A percentile compares a stretch with the other conserved stretches of the same genome.
phyloP scores from a whole-genome alignment of 2,329 filamentous ascomycete species.

The Thielaviopsis ethacetica region DNA sequence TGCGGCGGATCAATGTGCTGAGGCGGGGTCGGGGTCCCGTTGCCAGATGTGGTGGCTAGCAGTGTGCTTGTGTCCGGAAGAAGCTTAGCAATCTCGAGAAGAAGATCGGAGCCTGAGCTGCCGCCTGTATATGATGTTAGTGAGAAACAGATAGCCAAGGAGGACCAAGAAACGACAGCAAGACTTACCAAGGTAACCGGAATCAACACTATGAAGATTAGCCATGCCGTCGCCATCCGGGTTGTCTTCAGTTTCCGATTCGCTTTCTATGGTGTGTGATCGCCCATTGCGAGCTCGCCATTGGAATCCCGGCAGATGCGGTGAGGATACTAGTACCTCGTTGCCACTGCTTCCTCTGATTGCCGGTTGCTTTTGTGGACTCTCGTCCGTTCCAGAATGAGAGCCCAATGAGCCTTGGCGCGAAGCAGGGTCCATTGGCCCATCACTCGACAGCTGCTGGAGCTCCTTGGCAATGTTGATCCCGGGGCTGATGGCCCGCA shows the following conservation, averaged over 20 bases:
- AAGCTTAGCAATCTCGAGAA: constrained; percentile 15
- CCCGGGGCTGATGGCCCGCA: constrained; percentile 17
- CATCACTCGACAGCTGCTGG: constrained; percentile 12
- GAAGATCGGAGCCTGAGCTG: constrained; percentile 17
- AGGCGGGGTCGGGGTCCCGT: not conserved
- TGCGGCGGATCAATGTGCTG: constrained; percentile 6
- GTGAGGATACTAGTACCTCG: not conserved
- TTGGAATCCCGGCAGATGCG: not conserved
- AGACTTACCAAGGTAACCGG: constrained; percentile 16
- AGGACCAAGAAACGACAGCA: not conserved
- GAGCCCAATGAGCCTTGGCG: not conserved
- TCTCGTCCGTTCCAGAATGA: not conserved
- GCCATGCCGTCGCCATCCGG: constrained; percentile 17
- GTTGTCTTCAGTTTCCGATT: constrained; percentile 6
- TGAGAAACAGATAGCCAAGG: not conserved
- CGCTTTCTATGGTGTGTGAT: not conserved
- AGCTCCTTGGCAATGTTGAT: constrained; percentile 17
- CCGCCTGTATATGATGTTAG: constrained; percentile 12
- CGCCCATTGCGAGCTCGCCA: not conserved
- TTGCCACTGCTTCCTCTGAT: not conserved
- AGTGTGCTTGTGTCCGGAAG: not conserved
- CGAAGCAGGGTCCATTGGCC: not conserved
- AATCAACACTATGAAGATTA: constrained; percentile 13
- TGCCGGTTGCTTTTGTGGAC: not conserved
- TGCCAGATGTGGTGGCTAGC: not conserved